Conservation (phyloP, 495 filamentous ascomycete species). For the Ascobolus immersus region DNA sequence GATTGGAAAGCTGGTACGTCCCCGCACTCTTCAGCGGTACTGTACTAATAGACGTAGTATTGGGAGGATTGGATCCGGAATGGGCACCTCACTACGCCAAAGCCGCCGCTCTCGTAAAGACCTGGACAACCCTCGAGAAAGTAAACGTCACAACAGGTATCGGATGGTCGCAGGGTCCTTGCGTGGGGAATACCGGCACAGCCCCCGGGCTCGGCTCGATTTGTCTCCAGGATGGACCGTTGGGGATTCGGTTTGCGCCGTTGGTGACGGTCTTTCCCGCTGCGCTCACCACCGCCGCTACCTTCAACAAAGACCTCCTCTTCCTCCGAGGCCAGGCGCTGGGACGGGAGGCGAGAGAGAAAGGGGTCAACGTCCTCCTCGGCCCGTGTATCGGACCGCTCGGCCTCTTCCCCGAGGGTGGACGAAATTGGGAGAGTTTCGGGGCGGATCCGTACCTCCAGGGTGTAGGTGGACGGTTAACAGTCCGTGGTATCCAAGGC, state of each 20-base stretch:
- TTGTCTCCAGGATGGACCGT: conserved; percentile 38
- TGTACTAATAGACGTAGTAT: too few relatives aligned
- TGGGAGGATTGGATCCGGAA: conserved; percentile 28
- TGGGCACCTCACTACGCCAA: conserved; percentile 41
- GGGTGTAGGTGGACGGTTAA: conserved; percentile 42
- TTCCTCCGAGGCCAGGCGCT: conserved; percentile 27
- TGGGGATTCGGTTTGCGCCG: conserved; percentile 35
- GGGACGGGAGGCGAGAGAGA: conserved; percentile 42
- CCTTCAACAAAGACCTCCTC: conserved; percentile 29
- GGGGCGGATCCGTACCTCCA: conserved; percentile 61
- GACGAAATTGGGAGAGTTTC: conserved; percentile 79
- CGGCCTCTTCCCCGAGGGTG: conserved; percentile 57
- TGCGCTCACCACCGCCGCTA: conserved; percentile 39
- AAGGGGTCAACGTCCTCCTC: conserved; percentile 54
- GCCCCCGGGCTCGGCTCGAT: conserved; percentile 33
- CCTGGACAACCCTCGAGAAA: conserved; percentile 42
- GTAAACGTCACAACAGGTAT: conserved; percentile 1
- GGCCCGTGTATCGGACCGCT: conserved; percentile 55
- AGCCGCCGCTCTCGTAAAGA: conserved; percentile 30
- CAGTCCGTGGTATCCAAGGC: conserved; percentile 38
- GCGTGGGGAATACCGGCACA: conserved; percentile 49
- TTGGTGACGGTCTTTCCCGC: conserved; percentile 41
- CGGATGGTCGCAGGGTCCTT: conserved; percentile 26
- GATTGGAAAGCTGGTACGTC: too few relatives aligned
- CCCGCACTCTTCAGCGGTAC: too few relatives aligned